Evolutionary conservation across 495 filamentous ascomycete genomes (phyloP), one percentile per base, ranked within the genome.

Genomic region (Aspergillus olivimuriae): DNA sequence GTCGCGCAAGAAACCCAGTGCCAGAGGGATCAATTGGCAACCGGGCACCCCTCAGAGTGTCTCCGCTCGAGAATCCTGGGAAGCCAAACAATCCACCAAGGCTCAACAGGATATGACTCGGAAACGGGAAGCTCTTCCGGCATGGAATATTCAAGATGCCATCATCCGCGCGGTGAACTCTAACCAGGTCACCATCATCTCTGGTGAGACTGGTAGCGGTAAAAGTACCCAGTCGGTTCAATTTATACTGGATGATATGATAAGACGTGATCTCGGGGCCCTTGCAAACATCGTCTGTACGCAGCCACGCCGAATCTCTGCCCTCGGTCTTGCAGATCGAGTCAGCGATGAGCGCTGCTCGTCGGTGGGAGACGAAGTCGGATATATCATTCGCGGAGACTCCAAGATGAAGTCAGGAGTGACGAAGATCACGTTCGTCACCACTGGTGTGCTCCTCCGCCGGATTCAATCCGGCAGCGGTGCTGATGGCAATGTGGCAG

Each of bases 221-320:
- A 98, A 98, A 61, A 95, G 89, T 42, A 98, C 92, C 1, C 92
- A 98, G 61, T 87, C 87, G 10, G 92, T 96, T 3, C 92, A 98
- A 60, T 98, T 97, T 61, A 73, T 98, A 17, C 71, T 98, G 5
- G 92, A 98, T 53, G 88, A 96, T 53, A 71, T 98, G 56, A 95
- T 96, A 53, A 66, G 78, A 50, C 74, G 76, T 18, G 74, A 80
- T 11, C 69, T 92, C 11, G 92, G 92, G 7, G 77, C 73, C 4
- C 73, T 73, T 12, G 85, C 86, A n/a, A 95, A 90, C 48, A 95
- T 98, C 34, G 80, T 98, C 45, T 95, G 92, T 55, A 97, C 92
- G 1, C 92, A 98, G 60, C 92, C 92, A 3, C 80, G 92, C 30
- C 78, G 92, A 53, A 98, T 98, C 44, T 96, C 91, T 15, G 94